Evolutionary conservation across 192 early-diverging fungal species (phyloP), one percentile per base, ranked within the genome.

Genomic region (Backusella circina): DNA sequence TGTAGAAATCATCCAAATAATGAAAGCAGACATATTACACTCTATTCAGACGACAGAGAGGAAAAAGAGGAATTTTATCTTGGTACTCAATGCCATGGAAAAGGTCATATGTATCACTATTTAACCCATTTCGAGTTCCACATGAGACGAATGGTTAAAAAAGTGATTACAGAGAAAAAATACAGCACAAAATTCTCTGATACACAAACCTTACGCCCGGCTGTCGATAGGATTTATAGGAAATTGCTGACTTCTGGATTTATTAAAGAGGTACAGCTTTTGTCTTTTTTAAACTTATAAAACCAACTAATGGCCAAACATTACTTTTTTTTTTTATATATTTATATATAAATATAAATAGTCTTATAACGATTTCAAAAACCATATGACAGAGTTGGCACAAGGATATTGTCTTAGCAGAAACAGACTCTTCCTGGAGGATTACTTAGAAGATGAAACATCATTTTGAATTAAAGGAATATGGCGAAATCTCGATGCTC

Each of bases 81-180:
- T 33, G 71, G 71, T 36, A 64, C n/a, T 38, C 51, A 64, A 26
- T 73, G 71, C 16, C 57, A 36, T 28, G 28, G 23, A 38, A 54
- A 28, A 30, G 71, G 71, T 26, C 31, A 64, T 37, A 38, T 38
- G 50, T 73, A 73, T 38, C 71, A 73, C 35, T 23, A 36, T n/a
- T 38, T 73, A 37, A 31, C 23, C 6, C 71, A 73, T 28, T 73
- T 73, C 21, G 54, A 64, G 54, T 73, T 38, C n/a, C 71, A 73
- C 23, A 73, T 73, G 33, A 37, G 8, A 21, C 6, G 28, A 26
- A 26, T 30, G 23, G 23, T 61, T n/a, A 61, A 61, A 28, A 15
- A 8, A 9, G 54, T 26, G 23, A 61, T 61, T 61, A 10, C 2
- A 23, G 10, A 61, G 23, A 61, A 10, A 61, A 61, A 61, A 61